phyloP scores from a whole-genome alignment of 768 basidiomycete species.

The Paxillus rubicundulus region DNA sequence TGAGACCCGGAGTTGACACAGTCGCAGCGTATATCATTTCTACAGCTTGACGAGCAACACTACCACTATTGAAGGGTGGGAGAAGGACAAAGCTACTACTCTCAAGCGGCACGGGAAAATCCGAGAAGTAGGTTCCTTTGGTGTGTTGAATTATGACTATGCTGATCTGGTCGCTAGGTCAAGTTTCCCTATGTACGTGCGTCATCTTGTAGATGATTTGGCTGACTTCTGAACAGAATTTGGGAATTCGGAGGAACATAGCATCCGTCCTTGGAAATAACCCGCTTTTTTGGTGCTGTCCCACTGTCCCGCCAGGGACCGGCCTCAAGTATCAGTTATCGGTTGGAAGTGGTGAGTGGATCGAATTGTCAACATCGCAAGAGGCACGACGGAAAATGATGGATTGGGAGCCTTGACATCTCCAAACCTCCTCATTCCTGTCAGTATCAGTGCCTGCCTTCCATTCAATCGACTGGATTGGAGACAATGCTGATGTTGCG shows the following conservation, averaged over 20 bases:
- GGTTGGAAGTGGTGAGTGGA: slow-evolving; percentile 73
- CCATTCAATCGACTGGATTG: not conserved
- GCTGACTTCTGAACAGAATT: slow-evolving; percentile 51
- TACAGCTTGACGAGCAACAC: slow-evolving; percentile 73
- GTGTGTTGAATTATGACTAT: not conserved
- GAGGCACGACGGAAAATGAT: slow-evolving; percentile 5
- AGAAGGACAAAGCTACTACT: slow-evolving; percentile 91
- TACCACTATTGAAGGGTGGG: slow-evolving; percentile 97
- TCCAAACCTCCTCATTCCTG: not conserved
- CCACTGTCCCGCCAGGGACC: slow-evolving; percentile 59
- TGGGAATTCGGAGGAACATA: slow-evolving; percentile 73
- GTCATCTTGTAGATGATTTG: not conserved
- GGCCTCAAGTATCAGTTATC: slow-evolving; percentile 79
- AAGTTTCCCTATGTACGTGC: slow-evolving; percentile 87
- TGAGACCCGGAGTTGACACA: slow-evolving; percentile 12
- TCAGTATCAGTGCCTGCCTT: slow-evolving; percentile 5
- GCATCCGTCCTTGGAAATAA: slow-evolving; percentile 74
- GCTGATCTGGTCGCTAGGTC: slow-evolving; percentile 43
- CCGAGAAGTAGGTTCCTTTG: slow-evolving; percentile 51
- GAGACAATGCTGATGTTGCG: slow-evolving; percentile 9
- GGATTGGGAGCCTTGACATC: slow-evolving; percentile 4
- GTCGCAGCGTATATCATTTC: slow-evolving; percentile 78
- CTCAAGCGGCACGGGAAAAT: slow-evolving; percentile 85
- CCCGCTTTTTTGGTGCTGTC: slow-evolving; percentile 83
- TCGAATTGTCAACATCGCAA: slow-evolving; percentile 36